A percentile compares a stretch with the other conserved stretches of the same genome.
These are phyloP conservation scores for Neurospora intermedia DNA, from an alignment of 495 filamentous ascomycete species.

Conservation along the genomic window DNA sequence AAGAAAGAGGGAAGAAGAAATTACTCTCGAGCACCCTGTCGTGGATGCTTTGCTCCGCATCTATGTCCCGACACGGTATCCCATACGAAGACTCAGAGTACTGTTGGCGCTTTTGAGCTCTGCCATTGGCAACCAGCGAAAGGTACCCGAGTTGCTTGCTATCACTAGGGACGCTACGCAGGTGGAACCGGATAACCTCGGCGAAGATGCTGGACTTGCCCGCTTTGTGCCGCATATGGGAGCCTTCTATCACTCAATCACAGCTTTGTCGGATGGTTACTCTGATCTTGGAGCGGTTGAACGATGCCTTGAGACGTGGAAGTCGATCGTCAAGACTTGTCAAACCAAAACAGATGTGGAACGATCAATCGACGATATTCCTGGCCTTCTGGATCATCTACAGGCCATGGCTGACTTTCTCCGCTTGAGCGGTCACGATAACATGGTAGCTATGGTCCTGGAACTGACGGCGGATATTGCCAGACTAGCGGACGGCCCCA, in stretches of 20 bases:
- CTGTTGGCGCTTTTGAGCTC: constrained; percentile 27
- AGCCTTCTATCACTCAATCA: constrained; percentile 41
- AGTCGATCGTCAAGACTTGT: constrained; percentile 37
- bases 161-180: constrained; percentile 30
- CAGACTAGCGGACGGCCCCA: constrained; percentile 41
- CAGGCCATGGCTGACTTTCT: constrained; percentile 65
- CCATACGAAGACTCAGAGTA: constrained; percentile 32
- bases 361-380: constrained; percentile 49
- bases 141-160: constrained; percentile 19
- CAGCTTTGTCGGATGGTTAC: constrained; percentile 42
- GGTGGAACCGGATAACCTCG: constrained; percentile 23
- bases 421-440: constrained; percentile 55
- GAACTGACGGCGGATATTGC: constrained; percentile 41
- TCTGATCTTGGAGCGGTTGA: constrained; percentile 40
- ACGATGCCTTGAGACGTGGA: constrained; percentile 40
- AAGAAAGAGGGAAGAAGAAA: constrained; percentile 9
- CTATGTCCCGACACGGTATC: constrained; percentile 32
- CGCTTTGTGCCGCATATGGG: constrained; percentile 46
- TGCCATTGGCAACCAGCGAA: constrained; percentile 23
- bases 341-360: constrained; percentile 39
- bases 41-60: constrained; percentile 29
- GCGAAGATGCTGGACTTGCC: constrained; percentile 44
- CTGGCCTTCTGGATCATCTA: constrained; percentile 50
- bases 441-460: constrained; percentile 32
- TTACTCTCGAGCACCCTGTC: constrained; percentile 25